These are phyloP conservation scores for Penicillium malachiteum DNA, from an alignment of 495 filamentous ascomycete genomes.

Conservation along the genomic window DNA sequence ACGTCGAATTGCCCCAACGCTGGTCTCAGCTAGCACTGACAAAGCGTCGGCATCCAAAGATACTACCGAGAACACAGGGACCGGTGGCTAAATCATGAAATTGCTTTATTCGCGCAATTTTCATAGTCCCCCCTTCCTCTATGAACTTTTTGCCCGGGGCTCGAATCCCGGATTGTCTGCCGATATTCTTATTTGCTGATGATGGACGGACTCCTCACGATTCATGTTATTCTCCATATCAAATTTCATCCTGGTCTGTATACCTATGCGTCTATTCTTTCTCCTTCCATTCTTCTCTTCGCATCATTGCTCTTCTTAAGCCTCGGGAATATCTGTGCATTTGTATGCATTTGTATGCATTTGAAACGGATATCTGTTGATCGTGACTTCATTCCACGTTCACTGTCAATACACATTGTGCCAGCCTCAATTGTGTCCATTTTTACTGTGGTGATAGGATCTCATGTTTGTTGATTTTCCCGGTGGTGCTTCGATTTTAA, in stretches of 20 bases:
- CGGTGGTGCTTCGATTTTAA: no score
- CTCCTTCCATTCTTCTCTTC: not conserved
- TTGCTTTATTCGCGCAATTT: not conserved
- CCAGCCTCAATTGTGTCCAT: not conserved
- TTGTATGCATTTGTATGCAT: not conserved
- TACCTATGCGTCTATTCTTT: not conserved
- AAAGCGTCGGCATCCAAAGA: conserved; percentile 21
- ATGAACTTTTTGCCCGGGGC: not conserved
- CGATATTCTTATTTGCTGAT: not conserved
- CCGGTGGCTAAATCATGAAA: not conserved
- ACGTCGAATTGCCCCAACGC: conserved; percentile 75
- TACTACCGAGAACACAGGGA: conserved; percentile 1
- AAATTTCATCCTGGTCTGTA: not conserved
- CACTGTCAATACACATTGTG: not conserved
- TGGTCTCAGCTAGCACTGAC: conserved; percentile 45
- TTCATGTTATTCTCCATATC: not conserved
- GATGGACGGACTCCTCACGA: not conserved
- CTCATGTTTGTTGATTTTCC: not conserved
- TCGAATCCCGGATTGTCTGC: not conserved
- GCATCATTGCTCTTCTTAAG: not conserved
- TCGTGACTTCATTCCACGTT: not conserved
- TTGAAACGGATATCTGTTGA: not conserved
- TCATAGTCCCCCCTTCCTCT: not conserved
- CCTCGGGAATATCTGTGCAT: no score
- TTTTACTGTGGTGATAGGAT: not conserved